These are phyloP conservation scores for Lodderomyces parapsilosis DNA, from an alignment of 1,139 yeast species.

Conservation along the genomic window DNA sequence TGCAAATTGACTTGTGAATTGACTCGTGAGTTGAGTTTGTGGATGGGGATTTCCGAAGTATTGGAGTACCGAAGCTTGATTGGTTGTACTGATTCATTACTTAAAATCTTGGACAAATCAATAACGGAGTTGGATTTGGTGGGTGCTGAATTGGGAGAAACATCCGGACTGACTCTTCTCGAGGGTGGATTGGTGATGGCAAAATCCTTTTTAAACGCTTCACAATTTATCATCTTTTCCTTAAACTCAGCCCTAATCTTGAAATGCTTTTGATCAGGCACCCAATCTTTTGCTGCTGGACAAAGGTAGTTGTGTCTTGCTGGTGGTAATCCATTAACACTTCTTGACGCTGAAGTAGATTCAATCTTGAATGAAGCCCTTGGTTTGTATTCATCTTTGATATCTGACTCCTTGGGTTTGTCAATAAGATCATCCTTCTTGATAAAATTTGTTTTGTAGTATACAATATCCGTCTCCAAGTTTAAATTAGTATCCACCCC, in stretches of 20 bases:
- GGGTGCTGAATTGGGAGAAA: slow-evolving; percentile 46
- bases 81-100: slow-evolving; percentile 42
- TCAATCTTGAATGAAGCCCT: slow-evolving; percentile 29
- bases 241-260: slow-evolving; percentile 35
- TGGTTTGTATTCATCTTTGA: slow-evolving; percentile 18
- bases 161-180: slow-evolving; percentile 43
- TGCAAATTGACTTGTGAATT: slow-evolving; percentile 30
- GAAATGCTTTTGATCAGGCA: slow-evolving; percentile 28
- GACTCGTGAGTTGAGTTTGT: slow-evolving; percentile 39
- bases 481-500: slow-evolving; percentile 34
- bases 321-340: slow-evolving; percentile 8
- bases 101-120: slow-evolving; percentile 37
- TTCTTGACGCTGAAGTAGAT: slow-evolving; percentile 15
- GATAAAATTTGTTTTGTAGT: slow-evolving; percentile 46
- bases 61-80: slow-evolving; percentile 41
- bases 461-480: slow-evolving; percentile 44
- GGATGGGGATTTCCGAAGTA: slow-evolving; percentile 42
- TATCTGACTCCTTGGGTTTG: slow-evolving; percentile 14
- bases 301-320: slow-evolving; percentile 22
- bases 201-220: slow-evolving; percentile 35
- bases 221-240: slow-evolving; percentile 39
- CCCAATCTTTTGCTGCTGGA: slow-evolving; percentile 44
- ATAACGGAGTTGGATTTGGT: slow-evolving; percentile 44
- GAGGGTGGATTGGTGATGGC: slow-evolving; percentile 32
- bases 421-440: slow-evolving; percentile 31